Evolutionary conservation across 1,139 yeast genomes (phyloP).

Genomic region (Diutina mesorugosa): DNA sequence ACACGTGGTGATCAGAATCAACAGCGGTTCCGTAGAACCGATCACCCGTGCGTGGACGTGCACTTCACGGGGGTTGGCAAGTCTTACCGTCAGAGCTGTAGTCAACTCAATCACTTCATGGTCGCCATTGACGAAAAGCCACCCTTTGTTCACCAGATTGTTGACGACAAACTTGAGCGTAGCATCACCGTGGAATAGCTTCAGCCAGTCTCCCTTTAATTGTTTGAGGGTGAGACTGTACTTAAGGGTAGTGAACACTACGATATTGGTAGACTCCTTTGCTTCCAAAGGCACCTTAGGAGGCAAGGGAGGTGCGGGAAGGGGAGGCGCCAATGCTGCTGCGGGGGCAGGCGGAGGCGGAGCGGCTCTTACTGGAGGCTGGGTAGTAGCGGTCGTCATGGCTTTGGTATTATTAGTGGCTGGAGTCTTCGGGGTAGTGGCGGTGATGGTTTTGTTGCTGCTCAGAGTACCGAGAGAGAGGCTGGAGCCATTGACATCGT

Average conservation of each 20-base stretch:
- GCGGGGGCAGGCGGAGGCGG: not conserved
- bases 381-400: not conserved
- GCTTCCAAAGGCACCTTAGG: not conserved
- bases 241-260: not conserved
- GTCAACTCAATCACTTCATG: not conserved
- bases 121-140: not conserved
- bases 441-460: not conserved
- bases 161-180: not conserved
- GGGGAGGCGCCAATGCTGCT: not conserved
- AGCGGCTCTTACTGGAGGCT: not conserved
- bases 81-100: not conserved
- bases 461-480: not conserved
- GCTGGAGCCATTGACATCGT: not conserved
- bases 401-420: not conserved
- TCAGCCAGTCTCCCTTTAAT: not conserved
- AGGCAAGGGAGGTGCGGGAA: not conserved
- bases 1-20: not conserved
- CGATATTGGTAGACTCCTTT: not conserved
- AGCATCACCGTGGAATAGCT: not conserved
- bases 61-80: not conserved
- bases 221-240: not conserved
- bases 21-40: not conserved
- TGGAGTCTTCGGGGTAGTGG: not conserved
- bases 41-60: not conserved
- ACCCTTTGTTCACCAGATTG: not conserved